Base-by-base conservation (phyloP, 306 rosid genomes). In the Alnus rubra region DNA sequence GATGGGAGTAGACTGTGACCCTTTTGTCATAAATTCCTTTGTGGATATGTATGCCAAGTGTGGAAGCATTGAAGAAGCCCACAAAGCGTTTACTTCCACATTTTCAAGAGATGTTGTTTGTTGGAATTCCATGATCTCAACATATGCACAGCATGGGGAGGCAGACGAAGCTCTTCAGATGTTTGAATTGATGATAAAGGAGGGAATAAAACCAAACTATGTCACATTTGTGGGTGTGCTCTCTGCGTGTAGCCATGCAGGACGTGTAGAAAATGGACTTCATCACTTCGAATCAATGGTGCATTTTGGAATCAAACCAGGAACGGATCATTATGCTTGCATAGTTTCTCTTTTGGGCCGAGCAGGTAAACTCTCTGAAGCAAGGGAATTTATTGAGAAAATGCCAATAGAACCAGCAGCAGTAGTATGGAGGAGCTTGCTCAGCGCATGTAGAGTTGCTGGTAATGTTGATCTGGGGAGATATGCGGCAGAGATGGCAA, bases 1-100 rank as follows among this genome's bases (percentile, higher is more conserved):
- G 85, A 58, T 82, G 84, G 92, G 97, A 82, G 88, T 90, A 64
- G 90, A 87, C 48, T 76, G 65, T 60, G 94, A 92, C 59, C 90
- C 92, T 35, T 92, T 94, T 71, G 89, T 92, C 81, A 83, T 87
- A 73, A 94, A 90, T 81, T 78, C 93, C 78, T 84, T 94, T 7
- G 91, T 90, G 77, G 98, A 92, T 85, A 92, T 90, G 98, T 92
- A 92, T 82, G 85, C 97, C 51, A 92, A 94, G 75, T 92, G 97
- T 74, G 97, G 98, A 84, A 83, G 88, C 85, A 78, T 90, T 16
- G 75, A 81, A 79, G 97, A 94, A 73, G 97, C 97, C 76, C 73
- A 71, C 77, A 80, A 79, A 84, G 74, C 81, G 9, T 94, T 92
- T 84, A 60, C 51, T 77, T 82, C 85, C 7, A 83, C 89, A 65